Conservation (phyloP, 495 filamentous ascomycete species). For the Penicillium turbatum region DNA sequence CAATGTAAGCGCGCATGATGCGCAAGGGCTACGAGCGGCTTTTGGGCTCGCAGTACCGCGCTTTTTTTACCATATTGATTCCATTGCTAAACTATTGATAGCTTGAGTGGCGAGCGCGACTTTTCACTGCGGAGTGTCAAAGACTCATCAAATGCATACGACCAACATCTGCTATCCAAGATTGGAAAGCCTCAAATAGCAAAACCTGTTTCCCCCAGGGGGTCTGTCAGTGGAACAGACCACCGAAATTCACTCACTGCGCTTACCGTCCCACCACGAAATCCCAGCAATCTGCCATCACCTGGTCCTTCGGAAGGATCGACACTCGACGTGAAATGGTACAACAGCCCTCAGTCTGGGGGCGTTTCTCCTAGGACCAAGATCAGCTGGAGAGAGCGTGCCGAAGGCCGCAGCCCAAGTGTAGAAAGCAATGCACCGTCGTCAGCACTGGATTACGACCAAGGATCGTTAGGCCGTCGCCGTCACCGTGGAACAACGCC, state of each 20-base stretch:
- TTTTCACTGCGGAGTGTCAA: slow-evolving; percentile 53
- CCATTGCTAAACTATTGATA: slow-evolving; percentile 27
- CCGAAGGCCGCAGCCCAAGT: slow-evolving; percentile 48
- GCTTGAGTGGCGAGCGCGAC: slow-evolving; percentile 56
- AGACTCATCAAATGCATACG: slow-evolving; percentile 67
- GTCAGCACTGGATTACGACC: slow-evolving; percentile 41
- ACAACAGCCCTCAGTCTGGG: slow-evolving; percentile 41
- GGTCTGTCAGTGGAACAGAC: slow-evolving; percentile 50
- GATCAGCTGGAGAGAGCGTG: slow-evolving; percentile 38
- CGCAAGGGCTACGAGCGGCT: background rate
- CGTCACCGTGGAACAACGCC: slow-evolving; percentile 43
- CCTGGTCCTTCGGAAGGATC: slow-evolving; percentile 43
- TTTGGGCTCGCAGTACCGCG: slow-evolving; percentile 1
- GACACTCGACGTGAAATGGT: slow-evolving; percentile 40
- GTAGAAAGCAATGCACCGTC: slow-evolving; percentile 47
- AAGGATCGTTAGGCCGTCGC: slow-evolving; percentile 29
- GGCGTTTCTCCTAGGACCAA: slow-evolving; percentile 46
- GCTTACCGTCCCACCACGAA: slow-evolving; percentile 43
- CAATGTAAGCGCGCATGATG: slow-evolving; percentile 39
- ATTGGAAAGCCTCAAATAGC: slow-evolving; percentile 65
- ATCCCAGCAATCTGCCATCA: slow-evolving; percentile 41
- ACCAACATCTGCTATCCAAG: slow-evolving; percentile 73
- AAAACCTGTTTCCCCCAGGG: slow-evolving; percentile 56
- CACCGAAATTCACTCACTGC: slow-evolving; percentile 47
- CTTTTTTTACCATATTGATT: background rate